These are phyloP conservation scores for Leucogyrophana mollusca DNA, from an alignment of 768 basidiomycete species.

Conservation along the genomic window DNA sequence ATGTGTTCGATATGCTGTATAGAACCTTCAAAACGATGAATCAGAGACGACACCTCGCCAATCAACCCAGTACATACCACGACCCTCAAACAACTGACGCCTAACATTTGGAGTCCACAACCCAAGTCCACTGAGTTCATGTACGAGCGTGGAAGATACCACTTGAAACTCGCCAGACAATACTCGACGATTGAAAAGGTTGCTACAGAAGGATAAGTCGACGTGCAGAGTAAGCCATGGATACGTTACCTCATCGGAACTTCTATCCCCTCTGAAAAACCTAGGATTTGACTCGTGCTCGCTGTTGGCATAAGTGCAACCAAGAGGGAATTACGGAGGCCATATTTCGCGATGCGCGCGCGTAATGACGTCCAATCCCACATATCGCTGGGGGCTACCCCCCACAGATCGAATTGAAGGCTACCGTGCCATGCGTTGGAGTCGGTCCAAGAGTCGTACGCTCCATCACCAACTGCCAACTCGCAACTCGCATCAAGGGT, in stretches of 20 bases:
- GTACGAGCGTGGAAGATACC: constrained; percentile 91
- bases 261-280: constrained; percentile 95
- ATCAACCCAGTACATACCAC: no score
- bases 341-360: constrained; percentile 71
- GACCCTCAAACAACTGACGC: no score
- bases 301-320: constrained; percentile 94
- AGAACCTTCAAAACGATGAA: constrained; percentile 87
- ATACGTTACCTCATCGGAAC: constrained; percentile 75
- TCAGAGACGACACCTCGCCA: constrained; percentile 93
- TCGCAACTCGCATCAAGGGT: constrained; percentile 84
- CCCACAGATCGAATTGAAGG: constrained; percentile 90
- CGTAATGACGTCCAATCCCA: constrained; percentile 90
- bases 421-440: constrained; percentile 78
- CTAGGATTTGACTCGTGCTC: constrained; percentile 90
- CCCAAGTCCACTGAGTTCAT: constrained; percentile 84
- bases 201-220: constrained; percentile 41
- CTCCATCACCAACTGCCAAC: constrained; percentile 68
- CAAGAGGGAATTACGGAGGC: constrained; percentile 81
- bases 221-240: neutral
- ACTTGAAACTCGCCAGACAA: constrained; percentile 96
- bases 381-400: constrained; percentile 72
- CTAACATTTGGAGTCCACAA: constrained; percentile 60
- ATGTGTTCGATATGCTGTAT: constrained; percentile 79
- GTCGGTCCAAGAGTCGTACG: constrained; percentile 82
- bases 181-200: constrained; percentile 93